Conservation (phyloP, 169 alveolate species). For the Eimeria acervulina region DNA sequence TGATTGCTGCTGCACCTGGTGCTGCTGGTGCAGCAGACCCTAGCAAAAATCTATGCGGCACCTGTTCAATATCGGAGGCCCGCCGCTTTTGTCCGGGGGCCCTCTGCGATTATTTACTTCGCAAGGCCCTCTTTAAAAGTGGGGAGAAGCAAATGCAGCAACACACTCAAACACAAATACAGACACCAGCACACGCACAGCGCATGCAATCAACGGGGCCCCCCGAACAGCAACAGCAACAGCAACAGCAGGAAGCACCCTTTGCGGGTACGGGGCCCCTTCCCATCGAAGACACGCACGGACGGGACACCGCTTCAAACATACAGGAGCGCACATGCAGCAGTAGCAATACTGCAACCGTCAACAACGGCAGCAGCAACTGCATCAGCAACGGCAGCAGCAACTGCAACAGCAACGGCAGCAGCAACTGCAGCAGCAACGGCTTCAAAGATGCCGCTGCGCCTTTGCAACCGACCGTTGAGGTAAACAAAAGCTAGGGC, state of each 20-base stretch:
- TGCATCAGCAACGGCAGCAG: background rate
- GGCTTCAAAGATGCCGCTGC: background rate
- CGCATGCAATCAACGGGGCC: background rate
- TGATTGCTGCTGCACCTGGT: slow-evolving; percentile 50
- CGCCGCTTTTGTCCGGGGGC: slow-evolving; percentile 73
- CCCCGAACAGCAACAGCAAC: background rate
- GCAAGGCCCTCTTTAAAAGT: slow-evolving; percentile 29
- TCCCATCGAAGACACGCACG: background rate
- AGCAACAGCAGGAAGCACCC: no score
- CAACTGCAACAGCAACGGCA: background rate
- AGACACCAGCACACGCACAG: background rate
- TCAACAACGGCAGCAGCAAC: slow-evolving; percentile 9
- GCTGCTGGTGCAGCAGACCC: slow-evolving; percentile 45
- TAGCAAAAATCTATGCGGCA: slow-evolving; percentile 39
- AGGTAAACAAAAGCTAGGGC: background rate
- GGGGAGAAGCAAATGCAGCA: background rate
- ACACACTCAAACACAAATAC: background rate
- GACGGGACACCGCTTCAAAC: background rate
- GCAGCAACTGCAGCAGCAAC: background rate
- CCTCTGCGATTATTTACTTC: slow-evolving; percentile 38
- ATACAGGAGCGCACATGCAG: background rate
- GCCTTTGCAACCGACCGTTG: background rate
- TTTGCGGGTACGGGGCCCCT: background rate
- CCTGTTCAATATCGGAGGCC: slow-evolving; percentile 43
- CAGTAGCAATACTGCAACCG: background rate